Evolutionary conservation across 768 basidiomycete genomes (phyloP).

Genomic region (Imleria badia): DNA sequence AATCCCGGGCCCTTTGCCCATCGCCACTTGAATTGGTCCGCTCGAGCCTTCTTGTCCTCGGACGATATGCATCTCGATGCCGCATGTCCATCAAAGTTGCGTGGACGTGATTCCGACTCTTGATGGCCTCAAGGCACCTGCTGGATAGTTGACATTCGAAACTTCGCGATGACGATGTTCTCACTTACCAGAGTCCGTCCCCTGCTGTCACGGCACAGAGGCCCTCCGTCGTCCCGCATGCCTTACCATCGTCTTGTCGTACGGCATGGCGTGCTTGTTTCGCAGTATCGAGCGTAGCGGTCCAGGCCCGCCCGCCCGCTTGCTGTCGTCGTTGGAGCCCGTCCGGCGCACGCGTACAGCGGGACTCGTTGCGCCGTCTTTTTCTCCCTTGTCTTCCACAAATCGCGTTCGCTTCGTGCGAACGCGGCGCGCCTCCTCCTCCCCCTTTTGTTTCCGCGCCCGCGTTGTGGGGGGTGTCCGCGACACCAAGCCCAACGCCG

Average conservation of each 20-base stretch:
- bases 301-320: not conserved
- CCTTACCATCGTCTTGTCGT: not conserved
- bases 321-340: not conserved
- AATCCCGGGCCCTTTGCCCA: slow-evolving; percentile 1
- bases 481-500: not conserved
- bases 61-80: not conserved
- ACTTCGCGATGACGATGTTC: not conserved
- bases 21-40: not conserved
- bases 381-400: not conserved
- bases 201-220: slow-evolving; percentile 1
- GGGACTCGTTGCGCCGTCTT: no score
- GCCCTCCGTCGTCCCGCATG: not conserved
- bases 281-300: slow-evolving; percentile 17
- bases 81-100: not conserved
- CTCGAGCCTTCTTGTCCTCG: not conserved
- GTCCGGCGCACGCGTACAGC: not conserved
- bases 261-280: slow-evolving; percentile 9
- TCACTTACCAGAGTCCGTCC: not conserved
- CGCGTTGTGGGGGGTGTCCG: not conserved
- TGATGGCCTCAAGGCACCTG: no score
- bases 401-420: slow-evolving; percentile 16
- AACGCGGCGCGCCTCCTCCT: not conserved
- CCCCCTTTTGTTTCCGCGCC: not conserved
- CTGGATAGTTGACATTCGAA: no score
- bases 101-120: no score